phyloP scores from a whole-genome alignment of 1,284 basidiomycete genomes.

The Meripilus lineatus region DNA sequence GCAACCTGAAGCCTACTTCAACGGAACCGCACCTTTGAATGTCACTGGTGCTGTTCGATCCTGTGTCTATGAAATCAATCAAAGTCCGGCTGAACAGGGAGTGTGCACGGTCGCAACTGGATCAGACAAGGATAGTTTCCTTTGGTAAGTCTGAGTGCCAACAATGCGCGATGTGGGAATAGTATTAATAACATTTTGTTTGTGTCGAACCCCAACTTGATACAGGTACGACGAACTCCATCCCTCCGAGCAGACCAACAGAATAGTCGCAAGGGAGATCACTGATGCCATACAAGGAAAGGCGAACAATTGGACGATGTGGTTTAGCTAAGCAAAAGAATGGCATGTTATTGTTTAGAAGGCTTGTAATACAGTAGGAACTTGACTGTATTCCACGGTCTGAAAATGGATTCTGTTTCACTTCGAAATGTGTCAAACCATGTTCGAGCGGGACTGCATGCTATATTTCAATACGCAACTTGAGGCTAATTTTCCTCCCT shows the following conservation, averaged over 20 bases:
- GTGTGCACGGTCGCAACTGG: slow-evolving; percentile 39
- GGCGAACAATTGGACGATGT: slow-evolving; percentile 11
- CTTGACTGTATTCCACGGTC: too few relatives aligned
- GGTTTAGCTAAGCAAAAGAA: slow-evolving; percentile 16
- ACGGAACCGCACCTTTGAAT: slow-evolving; percentile 55
- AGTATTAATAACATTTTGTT: not conserved
- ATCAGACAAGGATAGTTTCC: slow-evolving; percentile 44
- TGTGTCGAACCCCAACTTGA: not conserved
- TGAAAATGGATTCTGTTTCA: too few relatives aligned
- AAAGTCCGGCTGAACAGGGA: slow-evolving; percentile 23
- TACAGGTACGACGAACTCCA: too few relatives aligned
- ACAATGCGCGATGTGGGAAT: too few relatives aligned
- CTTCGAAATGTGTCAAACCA: too few relatives aligned
- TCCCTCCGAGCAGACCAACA: slow-evolving; percentile 48
- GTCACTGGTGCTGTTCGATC: slow-evolving; percentile 43
- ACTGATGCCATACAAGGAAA: slow-evolving; percentile 9
- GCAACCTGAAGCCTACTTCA: slow-evolving; percentile 45
- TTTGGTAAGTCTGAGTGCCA: slow-evolving; percentile 36
- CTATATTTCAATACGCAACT: too few relatives aligned
- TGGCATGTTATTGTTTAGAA: too few relatives aligned
- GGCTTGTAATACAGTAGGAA: too few relatives aligned
- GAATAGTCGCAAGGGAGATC: slow-evolving; percentile 36
- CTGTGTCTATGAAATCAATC: slow-evolving; percentile 40
- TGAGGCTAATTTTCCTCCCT: too few relatives aligned
- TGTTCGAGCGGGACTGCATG: too few relatives aligned